Conservation (phyloP, 805 yeast genomes). For the Scheffersomyces ergatensis region DNA sequence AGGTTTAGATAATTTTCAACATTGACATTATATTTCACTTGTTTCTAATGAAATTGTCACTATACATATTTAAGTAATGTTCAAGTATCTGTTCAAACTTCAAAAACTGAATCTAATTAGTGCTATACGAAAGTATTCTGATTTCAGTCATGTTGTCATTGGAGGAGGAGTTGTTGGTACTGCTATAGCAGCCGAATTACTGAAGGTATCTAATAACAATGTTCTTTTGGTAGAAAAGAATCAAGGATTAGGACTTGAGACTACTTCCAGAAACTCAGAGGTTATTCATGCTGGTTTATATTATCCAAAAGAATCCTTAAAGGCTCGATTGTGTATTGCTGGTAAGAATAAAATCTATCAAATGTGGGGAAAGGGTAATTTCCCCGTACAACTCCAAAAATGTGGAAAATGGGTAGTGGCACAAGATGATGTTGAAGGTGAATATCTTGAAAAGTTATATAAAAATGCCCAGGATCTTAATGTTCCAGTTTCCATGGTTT, state of each 20-base stretch:
- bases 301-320: constrained; percentile 67
- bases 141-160: constrained; percentile 68
- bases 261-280: constrained; percentile 87
- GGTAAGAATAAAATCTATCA: constrained; percentile 72
- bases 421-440: constrained; percentile 62
- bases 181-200: constrained; percentile 73
- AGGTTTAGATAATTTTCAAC: too few species aligned
- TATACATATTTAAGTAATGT: too few species aligned
- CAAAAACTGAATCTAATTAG: too few species aligned
- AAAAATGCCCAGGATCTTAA: constrained; percentile 48
- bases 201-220: constrained; percentile 37
- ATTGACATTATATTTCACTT: too few species aligned
- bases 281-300: constrained; percentile 92
- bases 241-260: constrained; percentile 66
- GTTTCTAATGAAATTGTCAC: too few species aligned
- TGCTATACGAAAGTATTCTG: constrained; percentile 17
- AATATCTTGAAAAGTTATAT: constrained; percentile 54
- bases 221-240: constrained; percentile 74
- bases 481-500: constrained; percentile 57
- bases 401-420: constrained; percentile 92
- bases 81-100: too few species aligned
- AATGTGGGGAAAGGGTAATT: constrained; percentile 33
- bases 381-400: constrained; percentile 31
- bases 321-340: constrained; percentile 65
- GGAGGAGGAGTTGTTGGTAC: constrained; percentile 89